Evolutionary conservation across 2,329 filamentous ascomycete genomes (phyloP).

Genomic region (Fusarium stilboides): DNA sequence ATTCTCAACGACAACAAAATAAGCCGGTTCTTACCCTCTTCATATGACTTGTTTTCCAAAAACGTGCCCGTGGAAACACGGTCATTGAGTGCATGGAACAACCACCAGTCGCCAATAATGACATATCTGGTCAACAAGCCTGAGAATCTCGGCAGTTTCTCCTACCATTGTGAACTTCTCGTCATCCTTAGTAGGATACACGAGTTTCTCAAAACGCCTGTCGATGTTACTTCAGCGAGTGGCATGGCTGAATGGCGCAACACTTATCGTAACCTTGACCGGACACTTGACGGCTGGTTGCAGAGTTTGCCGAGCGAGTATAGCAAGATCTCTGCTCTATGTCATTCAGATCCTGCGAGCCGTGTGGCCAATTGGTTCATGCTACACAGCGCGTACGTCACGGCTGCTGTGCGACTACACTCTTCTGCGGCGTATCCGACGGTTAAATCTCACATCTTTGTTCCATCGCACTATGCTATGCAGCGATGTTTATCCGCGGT

Average conservation of each 20-base stretch:
- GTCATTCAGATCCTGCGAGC: constrained; percentile 62
- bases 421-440: constrained; percentile 61
- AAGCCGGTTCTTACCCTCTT: constrained; percentile 60
- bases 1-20: constrained; percentile 58
- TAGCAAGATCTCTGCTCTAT: constrained; percentile 61
- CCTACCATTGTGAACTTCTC: constrained; percentile 62
- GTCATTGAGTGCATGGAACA: constrained; percentile 47
- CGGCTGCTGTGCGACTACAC: constrained; percentile 61
- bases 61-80: constrained; percentile 61
- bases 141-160: constrained; percentile 62
- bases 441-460: constrained; percentile 58
- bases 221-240: constrained; percentile 57
- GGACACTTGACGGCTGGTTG: constrained; percentile 59
- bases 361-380: constrained; percentile 64
- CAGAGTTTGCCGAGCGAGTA: constrained; percentile 62
- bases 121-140: constrained; percentile 56
- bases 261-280: constrained; percentile 58
- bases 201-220: constrained; percentile 58
- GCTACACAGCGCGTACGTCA: constrained; percentile 63
- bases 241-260: constrained; percentile 60
- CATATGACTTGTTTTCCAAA: constrained; percentile 62
- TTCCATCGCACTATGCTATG: constrained; percentile 62
- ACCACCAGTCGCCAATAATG: constrained; percentile 44
- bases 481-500: constrained; percentile 62
- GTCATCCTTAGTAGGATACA: constrained; percentile 61